Percentiles rank a stretch among this genome's conserved stretches.
phyloP scores from a whole-genome alignment of 495 filamentous ascomycete species.

The Clohesyomyces aquaticus region DNA sequence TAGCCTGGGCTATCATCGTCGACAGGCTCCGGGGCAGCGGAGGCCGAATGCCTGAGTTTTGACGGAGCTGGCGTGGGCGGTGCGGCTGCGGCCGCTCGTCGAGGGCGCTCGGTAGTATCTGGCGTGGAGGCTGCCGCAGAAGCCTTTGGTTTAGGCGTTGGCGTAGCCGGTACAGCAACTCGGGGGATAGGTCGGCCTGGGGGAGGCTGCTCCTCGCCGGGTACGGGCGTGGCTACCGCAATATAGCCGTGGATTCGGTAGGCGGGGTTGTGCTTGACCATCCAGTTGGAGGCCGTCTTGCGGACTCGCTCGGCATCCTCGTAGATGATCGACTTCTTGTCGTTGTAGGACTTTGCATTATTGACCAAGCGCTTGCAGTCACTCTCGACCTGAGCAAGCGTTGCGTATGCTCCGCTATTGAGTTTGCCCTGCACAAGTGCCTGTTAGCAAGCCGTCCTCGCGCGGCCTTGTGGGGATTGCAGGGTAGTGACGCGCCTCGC shows the following conservation, averaged over 20 bases:
- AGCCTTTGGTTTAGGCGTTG: conserved; percentile 26
- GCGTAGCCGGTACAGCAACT: conserved; percentile 8
- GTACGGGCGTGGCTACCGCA: conserved; percentile 66
- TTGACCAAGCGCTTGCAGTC: conserved; percentile 77
- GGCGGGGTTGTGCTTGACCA: conserved; percentile 74
- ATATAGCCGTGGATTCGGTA: conserved; percentile 65
- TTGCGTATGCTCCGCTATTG: conserved; percentile 62
- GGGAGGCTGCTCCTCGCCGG: conserved; percentile 42
- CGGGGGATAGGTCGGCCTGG: conserved; percentile 8
- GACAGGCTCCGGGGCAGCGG: conserved; percentile 45
- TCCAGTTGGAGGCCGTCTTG: conserved; percentile 73
- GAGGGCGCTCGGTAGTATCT: conserved; percentile 28
- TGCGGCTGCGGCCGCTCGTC: conserved; percentile 30
- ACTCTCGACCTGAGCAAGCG: conserved; percentile 66
- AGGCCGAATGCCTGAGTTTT: conserved; percentile 22
- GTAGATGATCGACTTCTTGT: conserved; percentile 64
- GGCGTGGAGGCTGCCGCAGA: conserved; percentile 9
- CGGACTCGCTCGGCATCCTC: conserved; percentile 76
- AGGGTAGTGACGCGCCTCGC: no score
- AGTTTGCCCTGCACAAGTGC: conserved; percentile 57
- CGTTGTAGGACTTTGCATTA: conserved; percentile 75
- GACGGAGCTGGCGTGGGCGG: conserved; percentile 20
- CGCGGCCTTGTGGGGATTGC: no score
- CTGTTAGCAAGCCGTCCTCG: conserved; percentile 10
- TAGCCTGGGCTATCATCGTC: conserved; percentile 56